Evolutionary conservation across 768 basidiomycete species (phyloP).

Genomic region (Suillus plorans): DNA sequence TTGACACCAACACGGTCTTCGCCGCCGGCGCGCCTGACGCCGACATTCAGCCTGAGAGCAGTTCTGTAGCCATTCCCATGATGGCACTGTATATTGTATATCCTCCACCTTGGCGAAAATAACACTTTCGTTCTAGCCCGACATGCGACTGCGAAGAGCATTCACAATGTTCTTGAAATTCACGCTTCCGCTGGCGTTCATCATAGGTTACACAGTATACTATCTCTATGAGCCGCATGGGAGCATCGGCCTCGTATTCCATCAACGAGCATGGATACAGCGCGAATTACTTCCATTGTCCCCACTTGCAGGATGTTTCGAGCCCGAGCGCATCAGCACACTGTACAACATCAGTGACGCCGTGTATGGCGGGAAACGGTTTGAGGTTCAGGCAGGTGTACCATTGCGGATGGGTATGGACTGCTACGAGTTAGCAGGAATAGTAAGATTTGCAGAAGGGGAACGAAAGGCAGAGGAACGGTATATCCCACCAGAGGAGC

Average conservation of each 20-base stretch:
- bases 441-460: slow-evolving; percentile 45
- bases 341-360: slow-evolving; percentile 67
- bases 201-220: slow-evolving; percentile 37
- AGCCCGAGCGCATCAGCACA: slow-evolving; percentile 54
- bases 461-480: slow-evolving; percentile 3
- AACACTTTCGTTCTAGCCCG: background rate
- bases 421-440: slow-evolving; percentile 91
- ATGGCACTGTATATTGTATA: background rate
- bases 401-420: slow-evolving; percentile 78
- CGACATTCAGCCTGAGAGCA: background rate
- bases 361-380: slow-evolving; percentile 60
- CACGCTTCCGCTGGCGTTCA: slow-evolving; percentile 33
- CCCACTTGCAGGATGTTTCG: slow-evolving; percentile 75
- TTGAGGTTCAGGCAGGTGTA: slow-evolving; percentile 80
- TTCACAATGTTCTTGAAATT: slow-evolving; percentile 41
- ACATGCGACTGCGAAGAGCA: slow-evolving; percentile 33
- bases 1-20: too few relatives aligned
- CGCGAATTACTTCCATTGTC: slow-evolving; percentile 63
- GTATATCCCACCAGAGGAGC: slow-evolving; percentile 38
- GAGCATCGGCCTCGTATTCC: slow-evolving; percentile 83
- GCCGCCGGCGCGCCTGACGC: too few relatives aligned
- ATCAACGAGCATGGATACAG: slow-evolving; percentile 71
- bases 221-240: slow-evolving; percentile 62
- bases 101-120: background rate
- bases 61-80: background rate